Conservation (phyloP, 2,329 filamentous ascomycete species). For the Truncatella angustata region DNA sequence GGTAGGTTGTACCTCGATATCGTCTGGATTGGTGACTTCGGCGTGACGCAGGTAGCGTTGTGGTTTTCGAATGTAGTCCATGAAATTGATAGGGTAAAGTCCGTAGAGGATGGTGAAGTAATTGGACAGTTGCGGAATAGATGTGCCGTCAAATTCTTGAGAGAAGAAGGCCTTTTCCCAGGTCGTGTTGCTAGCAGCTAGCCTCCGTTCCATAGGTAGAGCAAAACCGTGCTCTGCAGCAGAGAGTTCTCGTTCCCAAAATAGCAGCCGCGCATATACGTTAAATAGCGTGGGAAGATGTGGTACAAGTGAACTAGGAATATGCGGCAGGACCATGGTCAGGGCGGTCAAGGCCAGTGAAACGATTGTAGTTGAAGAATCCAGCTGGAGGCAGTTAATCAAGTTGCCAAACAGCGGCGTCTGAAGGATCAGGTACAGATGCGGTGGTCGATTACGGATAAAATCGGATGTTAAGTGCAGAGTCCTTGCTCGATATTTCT, state of each 20-base stretch:
- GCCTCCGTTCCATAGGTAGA: slow-evolving; percentile 36
- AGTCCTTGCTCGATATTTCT: slow-evolving; percentile 60
- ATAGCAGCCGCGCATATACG: slow-evolving; percentile 75
- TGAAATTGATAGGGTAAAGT: slow-evolving; percentile 80
- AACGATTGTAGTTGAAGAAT: slow-evolving; percentile 75
- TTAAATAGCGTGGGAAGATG: slow-evolving; percentile 75
- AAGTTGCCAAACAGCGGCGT: slow-evolving; percentile 71
- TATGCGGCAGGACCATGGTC: slow-evolving; percentile 80
- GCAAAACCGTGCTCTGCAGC: slow-evolving; percentile 35
- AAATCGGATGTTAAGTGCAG: slow-evolving; percentile 70
- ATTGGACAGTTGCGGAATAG: slow-evolving; percentile 65
- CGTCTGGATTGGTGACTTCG: slow-evolving; percentile 67
- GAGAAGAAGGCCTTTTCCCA: slow-evolving; percentile 68
- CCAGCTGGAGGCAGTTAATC: slow-evolving; percentile 70
- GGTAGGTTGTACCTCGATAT: slow-evolving; percentile 74
- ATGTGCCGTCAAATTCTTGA: slow-evolving; percentile 59
- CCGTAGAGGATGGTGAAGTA: slow-evolving; percentile 84
- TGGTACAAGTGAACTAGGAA: slow-evolving; percentile 68
- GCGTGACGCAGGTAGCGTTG: slow-evolving; percentile 74
- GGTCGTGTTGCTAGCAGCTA: slow-evolving; percentile 29
- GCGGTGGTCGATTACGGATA: slow-evolving; percentile 73
- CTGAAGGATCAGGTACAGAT: slow-evolving; percentile 70
- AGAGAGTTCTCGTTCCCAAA: slow-evolving; percentile 65
- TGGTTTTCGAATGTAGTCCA: slow-evolving; percentile 82
- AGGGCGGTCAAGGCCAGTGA: slow-evolving; percentile 71